These are phyloP conservation scores for Sclerotinia glacialis DNA, from an alignment of 2,329 filamentous ascomycete genomes.

Conservation along the genomic window DNA sequence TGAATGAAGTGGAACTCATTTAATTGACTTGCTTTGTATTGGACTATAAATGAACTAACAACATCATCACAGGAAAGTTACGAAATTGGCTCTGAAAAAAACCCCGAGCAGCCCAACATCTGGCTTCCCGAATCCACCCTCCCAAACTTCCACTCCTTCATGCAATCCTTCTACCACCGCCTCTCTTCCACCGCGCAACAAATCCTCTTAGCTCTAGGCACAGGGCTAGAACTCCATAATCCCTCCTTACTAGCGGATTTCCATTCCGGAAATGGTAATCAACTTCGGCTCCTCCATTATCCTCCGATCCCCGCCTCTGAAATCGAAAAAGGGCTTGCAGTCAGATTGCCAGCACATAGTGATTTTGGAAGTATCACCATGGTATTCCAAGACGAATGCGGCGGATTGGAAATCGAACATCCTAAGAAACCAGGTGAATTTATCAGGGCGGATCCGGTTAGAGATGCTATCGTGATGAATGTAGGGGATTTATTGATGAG, in stretches of 20 bases:
- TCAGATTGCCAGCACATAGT: constrained; percentile 51
- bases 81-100: constrained; percentile 50
- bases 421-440: constrained; percentile 42
- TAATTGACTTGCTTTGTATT: constrained; percentile 3
- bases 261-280: constrained; percentile 56
- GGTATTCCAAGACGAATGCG: constrained; percentile 52
- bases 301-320: constrained; percentile 48
- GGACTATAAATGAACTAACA: background rate
- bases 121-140: constrained; percentile 48
- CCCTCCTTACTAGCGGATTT: constrained; percentile 47
- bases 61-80: constrained; percentile 46
- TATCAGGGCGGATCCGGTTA: constrained; percentile 42
- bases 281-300: constrained; percentile 60
- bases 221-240: constrained; percentile 48
- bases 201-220: constrained; percentile 47
- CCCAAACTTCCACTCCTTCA: constrained; percentile 49
- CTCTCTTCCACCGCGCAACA: constrained; percentile 45
- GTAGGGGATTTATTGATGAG: constrained; percentile 50
- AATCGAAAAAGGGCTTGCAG: constrained; percentile 43
- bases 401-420: constrained; percentile 51
- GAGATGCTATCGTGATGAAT: constrained; percentile 48
- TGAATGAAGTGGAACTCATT: background rate
- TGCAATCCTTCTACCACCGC: constrained; percentile 49
- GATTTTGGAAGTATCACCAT: constrained; percentile 53
- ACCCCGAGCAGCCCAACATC: constrained; percentile 47